Percentiles rank a stretch among this genome's conserved stretches.
Conservation (phyloP, 1,284 basidiomycete genomes). For the Ustanciosporium gigantosporum region DNA sequence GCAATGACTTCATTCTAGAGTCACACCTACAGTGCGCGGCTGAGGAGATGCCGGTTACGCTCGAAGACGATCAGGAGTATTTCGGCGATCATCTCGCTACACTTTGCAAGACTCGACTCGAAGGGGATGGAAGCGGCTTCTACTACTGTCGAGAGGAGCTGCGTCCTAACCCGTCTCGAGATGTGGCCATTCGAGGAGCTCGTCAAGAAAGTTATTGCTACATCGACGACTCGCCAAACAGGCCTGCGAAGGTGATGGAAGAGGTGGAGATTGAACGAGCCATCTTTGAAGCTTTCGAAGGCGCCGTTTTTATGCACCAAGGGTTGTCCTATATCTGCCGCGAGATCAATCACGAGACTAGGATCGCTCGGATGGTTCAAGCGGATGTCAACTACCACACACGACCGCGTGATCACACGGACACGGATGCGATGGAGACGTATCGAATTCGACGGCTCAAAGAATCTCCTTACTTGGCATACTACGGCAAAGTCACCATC, state of each 20-base stretch:
- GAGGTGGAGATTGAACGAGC: constrained; percentile 84
- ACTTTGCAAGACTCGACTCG: constrained; percentile 68
- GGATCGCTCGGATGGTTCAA: constrained; percentile 72
- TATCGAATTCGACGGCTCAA: constrained; percentile 75
- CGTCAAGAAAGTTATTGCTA: constrained; percentile 79
- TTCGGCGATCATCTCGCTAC: constrained; percentile 68
- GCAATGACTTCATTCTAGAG: constrained; percentile 77
- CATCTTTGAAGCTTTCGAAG: constrained; percentile 75
- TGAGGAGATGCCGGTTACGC: constrained; percentile 78
- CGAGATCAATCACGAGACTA: constrained; percentile 79
- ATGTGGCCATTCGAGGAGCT: constrained; percentile 75
- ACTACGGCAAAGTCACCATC: constrained; percentile 75
- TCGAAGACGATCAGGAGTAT: constrained; percentile 69
- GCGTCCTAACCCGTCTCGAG: constrained; percentile 72
- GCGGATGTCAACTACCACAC: constrained; percentile 84
- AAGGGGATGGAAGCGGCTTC: constrained; percentile 70
- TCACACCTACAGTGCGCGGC: constrained; percentile 86
- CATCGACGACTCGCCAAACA: constrained; percentile 68
- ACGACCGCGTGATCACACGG: constrained; percentile 67
- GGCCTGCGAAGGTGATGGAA: constrained; percentile 70
- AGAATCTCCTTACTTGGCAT: constrained; percentile 68
- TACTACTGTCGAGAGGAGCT: constrained; percentile 79
- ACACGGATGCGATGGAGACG: constrained; percentile 78
- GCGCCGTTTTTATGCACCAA: constrained; percentile 63
- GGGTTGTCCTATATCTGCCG: constrained; percentile 67